Evolutionary conservation across 2,329 filamentous ascomycete species (phyloP), one percentile per base, ranked within the genome.

Genomic region (Botrytis hyacinthi): DNA sequence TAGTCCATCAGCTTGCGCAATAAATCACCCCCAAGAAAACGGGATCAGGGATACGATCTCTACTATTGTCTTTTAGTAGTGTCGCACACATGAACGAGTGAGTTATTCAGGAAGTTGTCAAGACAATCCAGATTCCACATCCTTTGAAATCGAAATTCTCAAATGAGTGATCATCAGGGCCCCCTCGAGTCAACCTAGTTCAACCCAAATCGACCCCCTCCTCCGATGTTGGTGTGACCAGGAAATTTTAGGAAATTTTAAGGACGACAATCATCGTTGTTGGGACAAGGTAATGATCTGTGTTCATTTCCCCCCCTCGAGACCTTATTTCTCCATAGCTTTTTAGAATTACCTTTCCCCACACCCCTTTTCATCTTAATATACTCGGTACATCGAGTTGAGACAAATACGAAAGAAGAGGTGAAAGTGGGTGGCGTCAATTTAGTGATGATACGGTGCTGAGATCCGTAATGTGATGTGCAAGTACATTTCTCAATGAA

Each of bases 1-100:
- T 66, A 66, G 35, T 69, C 37, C 48, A 42, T 16, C 42, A 46
- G n/a, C 68, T 70, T 70, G 68, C 68, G 68, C 68, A 70, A 70
- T 62, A 61, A 66, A 14, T 14, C 40, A 57, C 22, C 40, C 54
- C 37, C 48, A 44, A 70, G 40, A 14, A 44, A 61, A 60, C 37
- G 26, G 54, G 40, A 61, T 46, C 68, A 61, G 54, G 51, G 68
- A 46, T 44, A n/a, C 22, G n/a, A 20, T 46, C 26, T n/a, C n/a
- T 70, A 46, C n/a, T 70, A 61, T 22, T 60, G 68, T 26, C 37
- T 69, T 32, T 57, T 42, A 61, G 40, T 70, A 61, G 67, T 46
- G 40, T 59, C 14, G 59, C 42, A 40, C 29, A 70, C 68, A 70
- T 62, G 68, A 46, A 70, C 40, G 29, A 46, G 35, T 61, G 29